A percentile compares a stretch with the other conserved stretches of the same genome.
Conservation (phyloP, 2,329 filamentous ascomycete genomes). For the Aspergillus japonicus region DNA sequence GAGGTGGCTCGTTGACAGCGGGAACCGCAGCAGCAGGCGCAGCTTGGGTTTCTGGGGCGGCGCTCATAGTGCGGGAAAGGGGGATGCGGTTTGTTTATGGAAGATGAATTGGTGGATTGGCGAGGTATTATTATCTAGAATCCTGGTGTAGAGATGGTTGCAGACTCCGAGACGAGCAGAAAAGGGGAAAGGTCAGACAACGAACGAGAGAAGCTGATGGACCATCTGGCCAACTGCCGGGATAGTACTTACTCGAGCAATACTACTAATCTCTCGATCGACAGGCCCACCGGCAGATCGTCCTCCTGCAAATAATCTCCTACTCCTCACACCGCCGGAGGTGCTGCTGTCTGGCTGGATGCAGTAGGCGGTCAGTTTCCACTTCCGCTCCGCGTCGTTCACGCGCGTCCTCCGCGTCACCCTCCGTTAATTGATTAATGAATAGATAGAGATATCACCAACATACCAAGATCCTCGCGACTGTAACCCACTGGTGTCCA, state of each 20-base stretch:
- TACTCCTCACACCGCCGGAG: neutral
- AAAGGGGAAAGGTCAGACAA: neutral
- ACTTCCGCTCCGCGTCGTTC: neutral
- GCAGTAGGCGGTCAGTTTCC: conserved; percentile 10
- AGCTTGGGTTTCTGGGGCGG: conserved; percentile 12
- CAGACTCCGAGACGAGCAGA: neutral
- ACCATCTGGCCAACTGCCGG: neutral
- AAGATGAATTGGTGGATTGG: neutral
- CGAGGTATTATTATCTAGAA: neutral
- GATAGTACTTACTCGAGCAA: neutral
- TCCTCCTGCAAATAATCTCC: neutral
- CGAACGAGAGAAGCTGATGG: neutral
- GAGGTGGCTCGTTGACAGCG: conserved; percentile 1
- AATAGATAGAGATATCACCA: neutral
- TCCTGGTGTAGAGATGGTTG: neutral
- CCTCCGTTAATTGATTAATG: neutral
- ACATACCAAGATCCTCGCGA: neutral
- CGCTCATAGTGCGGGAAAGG: conserved; percentile 13
- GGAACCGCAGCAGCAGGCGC: conserved; percentile 3
- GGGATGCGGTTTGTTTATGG: neutral
- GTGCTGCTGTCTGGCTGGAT: neutral
- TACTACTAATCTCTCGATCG: conserved; percentile 10
- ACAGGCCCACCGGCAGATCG: conserved; percentile 18
- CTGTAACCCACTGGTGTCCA: neutral
- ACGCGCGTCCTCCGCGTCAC: conserved; percentile 7